A percentile compares a stretch with the other conserved stretches of the same genome.
phyloP scores from a whole-genome alignment of 1,284 basidiomycete genomes.

The Flammula alnicola region DNA sequence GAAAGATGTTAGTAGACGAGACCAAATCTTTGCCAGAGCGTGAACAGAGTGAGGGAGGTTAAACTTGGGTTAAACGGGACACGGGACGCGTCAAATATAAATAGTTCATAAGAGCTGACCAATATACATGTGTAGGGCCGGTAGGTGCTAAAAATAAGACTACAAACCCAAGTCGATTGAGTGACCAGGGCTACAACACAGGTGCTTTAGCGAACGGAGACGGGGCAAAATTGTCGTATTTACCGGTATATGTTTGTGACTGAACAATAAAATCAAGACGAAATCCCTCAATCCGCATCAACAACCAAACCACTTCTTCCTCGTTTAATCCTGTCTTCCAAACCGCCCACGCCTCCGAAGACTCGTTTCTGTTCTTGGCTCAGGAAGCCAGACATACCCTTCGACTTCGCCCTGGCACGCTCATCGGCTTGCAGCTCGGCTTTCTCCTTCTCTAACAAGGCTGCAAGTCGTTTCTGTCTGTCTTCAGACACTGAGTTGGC shows the following conservation, averaged over 20 bases:
- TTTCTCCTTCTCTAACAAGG: slow-evolving; percentile 72
- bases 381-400: slow-evolving; percentile 75
- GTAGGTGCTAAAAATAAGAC: slow-evolving; percentile 12
- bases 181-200: too few species aligned
- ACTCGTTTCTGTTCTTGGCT: slow-evolving; percentile 78
- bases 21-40: too few species aligned
- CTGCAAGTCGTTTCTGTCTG: slow-evolving; percentile 68
- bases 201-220: too few species aligned
- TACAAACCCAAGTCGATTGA: too few species aligned
- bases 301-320: slow-evolving; percentile 67
- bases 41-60: too few species aligned
- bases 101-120: slow-evolving; percentile 22
- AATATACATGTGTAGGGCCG: slow-evolving; percentile 24
- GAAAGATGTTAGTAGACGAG: neutral
- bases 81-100: slow-evolving; percentile 11
- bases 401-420: slow-evolving; percentile 61
- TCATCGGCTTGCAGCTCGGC: slow-evolving; percentile 71
- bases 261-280: neutral
- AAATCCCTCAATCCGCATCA: slow-evolving; percentile 48
- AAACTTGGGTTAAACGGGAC: neutral
- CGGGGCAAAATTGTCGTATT: too few species aligned
- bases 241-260: too few species aligned
- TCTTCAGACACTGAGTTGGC: slow-evolving; percentile 68
- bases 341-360: slow-evolving; percentile 73
- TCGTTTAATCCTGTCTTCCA: slow-evolving; percentile 75